Conservation (phyloP, 768 basidiomycete genomes). For the Trametes elegans region DNA sequence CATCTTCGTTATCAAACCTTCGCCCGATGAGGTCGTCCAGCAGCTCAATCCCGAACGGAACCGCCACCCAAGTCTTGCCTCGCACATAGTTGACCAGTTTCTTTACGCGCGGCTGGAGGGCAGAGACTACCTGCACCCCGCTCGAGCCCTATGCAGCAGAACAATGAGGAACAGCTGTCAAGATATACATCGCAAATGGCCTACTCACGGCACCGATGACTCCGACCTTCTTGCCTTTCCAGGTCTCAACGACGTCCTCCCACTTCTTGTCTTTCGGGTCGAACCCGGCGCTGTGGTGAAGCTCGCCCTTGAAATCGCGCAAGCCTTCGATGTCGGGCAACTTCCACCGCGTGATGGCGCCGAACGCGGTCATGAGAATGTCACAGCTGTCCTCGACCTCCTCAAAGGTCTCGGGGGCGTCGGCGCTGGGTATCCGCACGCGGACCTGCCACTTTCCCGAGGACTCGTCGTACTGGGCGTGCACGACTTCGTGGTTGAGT, state of each 20-base stretch:
- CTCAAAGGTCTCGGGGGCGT: too few species aligned
- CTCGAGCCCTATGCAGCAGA: constrained; percentile 51
- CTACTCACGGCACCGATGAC: constrained; percentile 62
- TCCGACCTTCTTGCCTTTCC: constrained; percentile 53
- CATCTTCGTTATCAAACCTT: constrained; percentile 32
- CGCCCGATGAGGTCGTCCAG: constrained; percentile 40
- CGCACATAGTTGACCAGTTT: constrained; percentile 55
- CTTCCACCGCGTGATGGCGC: constrained; percentile 53
- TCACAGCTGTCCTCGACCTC: constrained; percentile 54
- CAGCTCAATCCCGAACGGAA: constrained; percentile 41
- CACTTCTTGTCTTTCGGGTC: constrained; percentile 38
- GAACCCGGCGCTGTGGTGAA: constrained; percentile 68
- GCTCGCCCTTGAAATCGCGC: constrained; percentile 50
- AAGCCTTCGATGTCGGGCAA: constrained; percentile 68
- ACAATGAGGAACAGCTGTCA: neutral
- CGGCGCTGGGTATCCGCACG: too few species aligned
- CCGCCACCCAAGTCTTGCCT: constrained; percentile 56
- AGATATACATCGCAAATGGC: too few species aligned
- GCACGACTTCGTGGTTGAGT: constrained; percentile 51
- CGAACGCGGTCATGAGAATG: constrained; percentile 55
- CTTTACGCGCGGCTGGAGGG: constrained; percentile 50
- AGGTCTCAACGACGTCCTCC: constrained; percentile 45
- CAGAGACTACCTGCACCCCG: constrained; percentile 58
- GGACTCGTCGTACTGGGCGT: too few species aligned
- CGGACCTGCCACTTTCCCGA: too few species aligned